phyloP scores from a whole-genome alignment of 2,329 filamentous ascomycete genomes.

The Pseudopithomyces maydicus region DNA sequence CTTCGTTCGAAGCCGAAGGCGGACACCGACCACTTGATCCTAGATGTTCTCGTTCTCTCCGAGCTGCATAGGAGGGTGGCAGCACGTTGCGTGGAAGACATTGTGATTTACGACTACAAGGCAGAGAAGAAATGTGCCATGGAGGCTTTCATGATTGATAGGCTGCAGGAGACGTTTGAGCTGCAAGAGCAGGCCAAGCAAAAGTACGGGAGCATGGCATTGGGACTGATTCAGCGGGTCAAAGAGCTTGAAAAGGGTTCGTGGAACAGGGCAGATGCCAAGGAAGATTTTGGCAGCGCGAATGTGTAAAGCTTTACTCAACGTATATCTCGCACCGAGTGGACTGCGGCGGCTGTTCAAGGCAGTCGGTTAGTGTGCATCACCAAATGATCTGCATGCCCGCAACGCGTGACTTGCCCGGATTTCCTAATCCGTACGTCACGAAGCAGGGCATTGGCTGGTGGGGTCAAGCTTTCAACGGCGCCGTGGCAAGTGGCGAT shows the following conservation, averaged over 20 bases:
- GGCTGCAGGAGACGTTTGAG: conserved; percentile 64
- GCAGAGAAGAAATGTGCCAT: conserved; percentile 62
- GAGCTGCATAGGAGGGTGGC: conserved; percentile 74
- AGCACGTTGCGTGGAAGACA: conserved; percentile 76
- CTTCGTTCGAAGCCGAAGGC: conserved; percentile 61
- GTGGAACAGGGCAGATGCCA: conserved; percentile 74
- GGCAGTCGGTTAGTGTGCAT: background rate
- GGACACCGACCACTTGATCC: conserved; percentile 60
- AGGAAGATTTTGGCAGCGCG: conserved; percentile 65
- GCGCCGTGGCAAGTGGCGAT: conserved; percentile 27
- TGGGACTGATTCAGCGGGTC: conserved; percentile 55
- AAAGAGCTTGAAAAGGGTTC: conserved; percentile 70
- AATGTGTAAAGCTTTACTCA: conserved; percentile 19
- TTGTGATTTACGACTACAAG: conserved; percentile 77
- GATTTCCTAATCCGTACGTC: conserved; percentile 28
- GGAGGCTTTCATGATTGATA: conserved; percentile 64
- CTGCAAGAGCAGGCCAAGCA: conserved; percentile 65
- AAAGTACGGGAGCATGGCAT: conserved; percentile 59
- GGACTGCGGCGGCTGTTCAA: conserved; percentile 1
- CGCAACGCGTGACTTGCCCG: conserved; percentile 42
- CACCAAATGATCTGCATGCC: conserved; percentile 33
- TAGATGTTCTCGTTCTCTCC: conserved; percentile 72
- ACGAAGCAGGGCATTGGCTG: conserved; percentile 28
- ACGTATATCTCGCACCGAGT: conserved; percentile 8
- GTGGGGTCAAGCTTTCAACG: conserved; percentile 33